Conservation (phyloP, 1,284 basidiomycete genomes). For the Ganoderma boninense region DNA sequence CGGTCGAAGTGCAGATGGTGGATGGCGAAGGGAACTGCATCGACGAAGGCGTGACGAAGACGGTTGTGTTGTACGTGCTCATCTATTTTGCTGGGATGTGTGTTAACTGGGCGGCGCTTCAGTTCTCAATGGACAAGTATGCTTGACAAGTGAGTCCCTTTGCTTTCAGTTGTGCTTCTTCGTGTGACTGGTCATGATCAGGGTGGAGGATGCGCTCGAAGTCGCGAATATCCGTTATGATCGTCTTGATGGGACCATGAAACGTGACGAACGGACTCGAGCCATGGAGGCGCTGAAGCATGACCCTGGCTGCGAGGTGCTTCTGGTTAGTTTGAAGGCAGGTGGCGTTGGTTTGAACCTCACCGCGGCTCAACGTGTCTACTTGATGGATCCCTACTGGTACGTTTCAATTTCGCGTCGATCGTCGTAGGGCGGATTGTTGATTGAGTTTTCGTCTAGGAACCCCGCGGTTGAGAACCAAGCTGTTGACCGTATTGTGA, state of each 20-base stretch:
- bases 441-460: slow-evolving; percentile 53
- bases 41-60: slow-evolving; percentile 79
- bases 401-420: slow-evolving; percentile 39
- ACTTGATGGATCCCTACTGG: slow-evolving; percentile 97
- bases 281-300: slow-evolving; percentile 92
- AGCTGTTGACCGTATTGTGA: slow-evolving; percentile 90
- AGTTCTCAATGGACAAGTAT: slow-evolving; percentile 97
- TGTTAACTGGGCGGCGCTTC: slow-evolving; percentile 19
- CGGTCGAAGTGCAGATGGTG: slow-evolving; percentile 76
- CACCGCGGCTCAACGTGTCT: slow-evolving; percentile 91
- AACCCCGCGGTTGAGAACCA: slow-evolving; percentile 98
- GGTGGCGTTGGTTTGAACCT: slow-evolving; percentile 97
- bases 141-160: slow-evolving; percentile 82
- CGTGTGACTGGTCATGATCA: slow-evolving; percentile 36
- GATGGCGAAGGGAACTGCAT: slow-evolving; percentile 77
- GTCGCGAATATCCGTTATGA: slow-evolving; percentile 85
- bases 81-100: slow-evolving; percentile 16
- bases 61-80: slow-evolving; percentile 87
- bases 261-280: slow-evolving; percentile 88
- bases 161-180: slow-evolving; percentile 7
- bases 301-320: slow-evolving; percentile 87
- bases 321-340: slow-evolving; percentile 95
- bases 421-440: neutral
- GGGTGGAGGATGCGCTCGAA: slow-evolving; percentile 91
- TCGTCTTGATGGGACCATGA: slow-evolving; percentile 96